Base-by-base conservation (phyloP, 352 stramenopile species). In the Globisporangium recalcitrans region DNA sequence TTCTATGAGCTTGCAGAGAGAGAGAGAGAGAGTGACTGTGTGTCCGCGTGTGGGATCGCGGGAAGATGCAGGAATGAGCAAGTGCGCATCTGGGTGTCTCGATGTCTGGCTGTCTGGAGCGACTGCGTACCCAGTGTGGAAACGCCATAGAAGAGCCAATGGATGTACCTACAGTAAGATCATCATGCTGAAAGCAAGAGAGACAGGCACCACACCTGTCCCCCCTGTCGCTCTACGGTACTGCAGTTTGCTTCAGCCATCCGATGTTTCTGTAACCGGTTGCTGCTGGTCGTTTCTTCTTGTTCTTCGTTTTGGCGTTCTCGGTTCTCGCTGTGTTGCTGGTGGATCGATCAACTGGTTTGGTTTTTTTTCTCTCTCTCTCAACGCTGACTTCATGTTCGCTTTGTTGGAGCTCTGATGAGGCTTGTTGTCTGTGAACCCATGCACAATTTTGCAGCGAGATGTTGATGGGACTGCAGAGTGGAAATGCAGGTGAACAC, bases 41-140 rank as follows among this genome's bases (percentile, higher is more conserved):
- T 48, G 42, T 48, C 42, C 42, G 42, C 42, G 48, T 52, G 46
- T 4, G 46, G 10, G n/a, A n/a, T 52, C 48, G 48, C 48, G 48
- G 24, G 49, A 24, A 38, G n/a, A 42, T 42, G 49, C 27, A 27
- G 29, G n/a, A 56, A 27, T 56, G 49, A 36, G 14, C 22, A 32
- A 14, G n/a, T n/a, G 44, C 36, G 36, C 11, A 7, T 40, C 11
- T 19, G 34, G 10, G 34, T 40, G 34, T 1, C 11, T 40, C 34
- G 16, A 13, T 3, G 11, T 9, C 21, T 52, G 21, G 2, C n/a
- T 19, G 21, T 16, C 22, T 31, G 16, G 46, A 22, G 46, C 32
- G 22, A 26, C 46, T 19, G n/a, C n/a, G n/a, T n/a, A n/a, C n/a
- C n/a, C n/a, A n/a, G n/a, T n/a, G n/a, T n/a, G n/a, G n/a, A n/a